Conservation (phyloP, 2,329 filamentous ascomycete species). For the Atkinsonella hypoxylon region DNA sequence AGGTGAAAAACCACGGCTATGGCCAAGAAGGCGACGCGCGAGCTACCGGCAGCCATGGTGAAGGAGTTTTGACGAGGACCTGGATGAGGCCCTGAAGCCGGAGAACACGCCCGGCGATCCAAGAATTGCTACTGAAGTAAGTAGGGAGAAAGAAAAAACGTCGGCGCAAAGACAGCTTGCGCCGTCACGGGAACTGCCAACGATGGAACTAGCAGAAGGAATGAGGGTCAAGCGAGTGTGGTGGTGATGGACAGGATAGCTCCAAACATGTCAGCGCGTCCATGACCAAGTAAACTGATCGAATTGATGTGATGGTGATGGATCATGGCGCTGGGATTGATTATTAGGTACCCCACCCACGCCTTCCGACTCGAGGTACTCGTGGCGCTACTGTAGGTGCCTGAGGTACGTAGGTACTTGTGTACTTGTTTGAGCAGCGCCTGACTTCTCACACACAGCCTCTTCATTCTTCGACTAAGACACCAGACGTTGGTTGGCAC, state of each 20-base stretch:
- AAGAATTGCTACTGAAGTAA: not conserved
- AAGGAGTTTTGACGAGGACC: not conserved
- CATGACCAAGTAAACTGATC: not conserved
- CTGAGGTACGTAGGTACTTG: no score
- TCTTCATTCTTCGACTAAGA: no score
- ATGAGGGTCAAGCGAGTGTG: not conserved
- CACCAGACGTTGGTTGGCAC: no score
- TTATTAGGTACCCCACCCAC: no score
- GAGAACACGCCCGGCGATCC: no score
- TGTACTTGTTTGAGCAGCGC: no score
- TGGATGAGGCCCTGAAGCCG: not conserved
- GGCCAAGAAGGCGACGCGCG: constrained; percentile 70
- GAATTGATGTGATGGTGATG: not conserved
- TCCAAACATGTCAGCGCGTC: not conserved
- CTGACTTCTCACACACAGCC: no score
- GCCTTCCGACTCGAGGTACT: no score
- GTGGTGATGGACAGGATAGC: not conserved
- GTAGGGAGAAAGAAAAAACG: not conserved
- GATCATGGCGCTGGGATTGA: not conserved
- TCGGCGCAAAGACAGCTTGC: not conserved
- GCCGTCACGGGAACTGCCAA: not conserved
- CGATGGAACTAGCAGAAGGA: not conserved
- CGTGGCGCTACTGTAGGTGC: no score
- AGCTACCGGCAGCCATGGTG: not conserved
- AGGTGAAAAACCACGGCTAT: constrained; percentile 88